Evolutionary conservation across 495 filamentous ascomycete genomes (phyloP), one percentile per base, ranked within the genome.

Genomic region (Penicillium riverlandense): DNA sequence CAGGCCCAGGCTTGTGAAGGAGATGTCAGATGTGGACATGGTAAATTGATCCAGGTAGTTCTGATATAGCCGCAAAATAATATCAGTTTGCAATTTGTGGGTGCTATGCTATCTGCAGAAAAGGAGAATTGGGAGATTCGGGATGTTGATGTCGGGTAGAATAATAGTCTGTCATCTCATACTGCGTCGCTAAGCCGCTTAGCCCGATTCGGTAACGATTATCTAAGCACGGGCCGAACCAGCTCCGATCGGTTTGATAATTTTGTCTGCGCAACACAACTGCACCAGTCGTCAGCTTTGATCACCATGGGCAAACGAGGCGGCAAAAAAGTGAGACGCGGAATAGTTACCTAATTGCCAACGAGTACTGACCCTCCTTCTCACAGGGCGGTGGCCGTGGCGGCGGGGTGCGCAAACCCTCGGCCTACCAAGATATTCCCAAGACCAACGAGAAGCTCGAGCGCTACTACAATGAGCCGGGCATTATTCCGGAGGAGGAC

Each of bases 381-480:
- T 42, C 41, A 29, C 52, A 71, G 66, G 56, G 50, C 42, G 53
- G 58, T 42, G 66, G 61, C 54, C 60, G 67, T 40, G 55, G 61
- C 41, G 52, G 55, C 50, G 48, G 36, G 40, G 55, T 59, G 38
- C 53, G 49, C 27, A 43, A 51, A 47, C 59, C 63, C 50, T 43
- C 43, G 37, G 58, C 58, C 38, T 86, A 78, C 56, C 61, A 72
- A 13, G 80, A 83, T 22, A 69, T 88, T 14, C 52, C 65, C 34
- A 87, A 84, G 62, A 62, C 77, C 48, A 95, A 97, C 62, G 80
- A 82, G 47, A 78, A 79, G 42, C 80, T 89, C 39, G 83, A 97
- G 62, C 67, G 69, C 43, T 97, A 82, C 69, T 98, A 98, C 70
- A 84, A 94, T 62, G 62, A 70, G 42, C 74, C 87, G 11, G 75